Evolutionary conservation across 148 eudicot species (phyloP).

Genomic region (Persicaria maculosa): DNA sequence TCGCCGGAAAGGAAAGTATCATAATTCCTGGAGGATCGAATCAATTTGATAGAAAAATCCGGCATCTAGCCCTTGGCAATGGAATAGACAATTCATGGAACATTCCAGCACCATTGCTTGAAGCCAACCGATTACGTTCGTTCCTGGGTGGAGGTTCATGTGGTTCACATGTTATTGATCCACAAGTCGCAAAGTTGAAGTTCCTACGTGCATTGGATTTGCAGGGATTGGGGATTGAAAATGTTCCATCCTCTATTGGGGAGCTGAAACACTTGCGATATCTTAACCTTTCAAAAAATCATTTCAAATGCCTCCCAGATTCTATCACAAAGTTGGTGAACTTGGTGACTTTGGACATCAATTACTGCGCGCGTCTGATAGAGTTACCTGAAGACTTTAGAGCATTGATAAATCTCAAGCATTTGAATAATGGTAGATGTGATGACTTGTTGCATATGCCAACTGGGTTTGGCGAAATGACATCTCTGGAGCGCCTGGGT

Average conservation of each 20-base stretch:
- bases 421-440: conserved; percentile 13
- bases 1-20: conserved; percentile 16
- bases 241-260: neutral
- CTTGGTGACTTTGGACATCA: conserved; percentile 20
- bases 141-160: neutral
- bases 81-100: neutral
- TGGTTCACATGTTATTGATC: neutral
- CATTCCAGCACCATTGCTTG: neutral
- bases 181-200: neutral
- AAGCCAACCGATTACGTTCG: neutral
- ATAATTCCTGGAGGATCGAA: neutral
- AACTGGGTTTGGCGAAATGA: conserved; percentile 6
- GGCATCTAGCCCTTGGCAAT: neutral
- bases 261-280: conserved; percentile 21
- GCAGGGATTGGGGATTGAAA: neutral
- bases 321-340: conserved; percentile 27
- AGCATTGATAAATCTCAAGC: conserved; percentile 16
- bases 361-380: neutral
- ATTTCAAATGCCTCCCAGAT: neutral
- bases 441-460: conserved; percentile 14
- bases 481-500: conserved; percentile 6
- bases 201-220: neutral
- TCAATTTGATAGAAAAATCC: neutral
- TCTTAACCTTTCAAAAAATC: conserved; percentile 21
- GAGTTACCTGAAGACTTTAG: conserved; percentile 16